Evolutionary conservation across 2,329 filamentous ascomycete genomes (phyloP).

Genomic region (Ambrosiella xylebori): DNA sequence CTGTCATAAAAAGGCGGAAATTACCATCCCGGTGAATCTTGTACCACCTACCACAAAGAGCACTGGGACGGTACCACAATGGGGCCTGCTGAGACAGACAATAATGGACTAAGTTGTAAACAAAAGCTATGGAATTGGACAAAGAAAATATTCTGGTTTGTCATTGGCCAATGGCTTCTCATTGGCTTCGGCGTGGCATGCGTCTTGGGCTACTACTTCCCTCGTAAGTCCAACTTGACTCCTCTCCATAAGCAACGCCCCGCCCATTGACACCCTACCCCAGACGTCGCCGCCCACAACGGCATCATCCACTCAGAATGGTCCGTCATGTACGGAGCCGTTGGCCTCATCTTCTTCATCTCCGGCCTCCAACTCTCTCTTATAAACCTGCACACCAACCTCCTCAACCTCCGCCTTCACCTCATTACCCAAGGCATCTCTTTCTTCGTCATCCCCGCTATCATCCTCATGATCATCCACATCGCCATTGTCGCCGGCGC

Average conservation of each 20-base stretch:
- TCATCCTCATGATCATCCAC: slow-evolving; percentile 36
- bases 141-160: neutral
- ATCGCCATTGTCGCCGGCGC: slow-evolving; percentile 30
- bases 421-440: slow-evolving; percentile 49
- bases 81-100: too few species aligned
- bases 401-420: slow-evolving; percentile 51
- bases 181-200: slow-evolving; percentile 39
- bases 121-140: neutral
- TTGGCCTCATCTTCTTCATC: slow-evolving; percentile 53
- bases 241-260: neutral
- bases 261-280: neutral
- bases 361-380: slow-evolving; percentile 53
- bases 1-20: too few species aligned
- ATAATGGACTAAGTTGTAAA: neutral
- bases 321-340: slow-evolving; percentile 50
- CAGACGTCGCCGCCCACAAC: slow-evolving; percentile 31
- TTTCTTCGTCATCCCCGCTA: slow-evolving; percentile 46
- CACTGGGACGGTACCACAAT: neutral
- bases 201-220: slow-evolving; percentile 29
- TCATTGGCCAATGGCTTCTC: slow-evolving; percentile 43
- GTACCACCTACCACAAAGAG: too few species aligned
- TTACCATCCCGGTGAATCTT: too few species aligned
- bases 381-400: slow-evolving; percentile 41
- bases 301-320: slow-evolving; percentile 35
- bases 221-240: slow-evolving; percentile 20